These are phyloP conservation scores for Apiosordaria backusii DNA, from an alignment of 495 filamentous ascomycete species.

Conservation along the genomic window DNA sequence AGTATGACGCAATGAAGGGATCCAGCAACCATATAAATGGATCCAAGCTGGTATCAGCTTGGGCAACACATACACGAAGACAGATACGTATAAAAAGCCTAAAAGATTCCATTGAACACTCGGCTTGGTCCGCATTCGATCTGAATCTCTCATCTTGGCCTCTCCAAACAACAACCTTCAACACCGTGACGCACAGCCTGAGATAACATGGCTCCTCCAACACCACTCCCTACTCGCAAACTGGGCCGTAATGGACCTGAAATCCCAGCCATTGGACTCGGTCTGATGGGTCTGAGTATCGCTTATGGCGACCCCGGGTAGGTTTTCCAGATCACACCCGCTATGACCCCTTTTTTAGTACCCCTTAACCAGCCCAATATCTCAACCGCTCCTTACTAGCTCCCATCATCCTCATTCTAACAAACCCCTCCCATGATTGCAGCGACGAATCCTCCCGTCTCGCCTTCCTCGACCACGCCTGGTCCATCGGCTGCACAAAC, in stretches of 20 bases:
- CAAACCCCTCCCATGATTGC: slow-evolving; percentile 23
- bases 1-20: background rate
- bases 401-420: too few relatives aligned
- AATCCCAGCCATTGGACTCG: slow-evolving; percentile 19
- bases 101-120: background rate
- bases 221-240: background rate
- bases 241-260: slow-evolving; percentile 18
- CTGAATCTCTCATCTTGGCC: too few relatives aligned
- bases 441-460: slow-evolving; percentile 21
- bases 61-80: too few relatives aligned
- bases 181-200: background rate
- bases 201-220: background rate
- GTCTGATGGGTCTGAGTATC: slow-evolving; percentile 17
- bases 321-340: background rate
- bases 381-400: too few relatives aligned
- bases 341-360: background rate
- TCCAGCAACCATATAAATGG: too few relatives aligned
- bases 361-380: too few relatives aligned
- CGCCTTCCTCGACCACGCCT: slow-evolving; percentile 18
- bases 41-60: too few relatives aligned
- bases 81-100: background rate
- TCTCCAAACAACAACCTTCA: background rate
- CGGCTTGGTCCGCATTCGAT: background rate
- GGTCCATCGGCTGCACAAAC: slow-evolving; percentile 37
- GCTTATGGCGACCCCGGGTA: slow-evolving; percentile 13